phyloP scores from a whole-genome alignment of 1,284 basidiomycete genomes.

The Ceratobasidium sp. region DNA sequence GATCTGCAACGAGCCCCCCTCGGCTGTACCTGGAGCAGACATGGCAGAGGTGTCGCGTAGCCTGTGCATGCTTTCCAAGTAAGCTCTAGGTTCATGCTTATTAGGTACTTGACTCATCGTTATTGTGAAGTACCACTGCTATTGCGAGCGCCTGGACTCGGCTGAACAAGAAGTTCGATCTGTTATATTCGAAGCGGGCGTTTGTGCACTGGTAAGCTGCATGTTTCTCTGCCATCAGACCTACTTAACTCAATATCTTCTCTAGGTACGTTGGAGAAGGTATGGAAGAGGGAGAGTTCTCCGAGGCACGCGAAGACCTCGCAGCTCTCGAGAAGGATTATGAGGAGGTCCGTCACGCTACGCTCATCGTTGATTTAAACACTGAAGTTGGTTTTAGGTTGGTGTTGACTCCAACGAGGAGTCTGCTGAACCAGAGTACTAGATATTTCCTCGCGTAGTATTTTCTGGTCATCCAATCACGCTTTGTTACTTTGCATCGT shows the following conservation, averaged over 20 bases:
- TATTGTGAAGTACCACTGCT: constrained; percentile 80
- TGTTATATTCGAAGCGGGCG: constrained; percentile 86
- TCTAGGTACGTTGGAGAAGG: constrained; percentile 97
- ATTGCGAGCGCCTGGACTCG: constrained; percentile 82
- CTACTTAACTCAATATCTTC: too few relatives aligned
- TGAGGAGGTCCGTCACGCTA: constrained; percentile 69
- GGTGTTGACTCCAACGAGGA: constrained; percentile 50
- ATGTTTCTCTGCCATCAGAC: too few relatives aligned
- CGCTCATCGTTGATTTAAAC: too few relatives aligned
- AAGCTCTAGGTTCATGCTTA: neutral
- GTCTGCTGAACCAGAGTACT: constrained; percentile 50
- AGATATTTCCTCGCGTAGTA: constrained; percentile 8
- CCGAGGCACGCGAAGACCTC: constrained; percentile 95
- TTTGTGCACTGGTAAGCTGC: constrained; percentile 91
- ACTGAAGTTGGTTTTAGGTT: constrained; percentile 45
- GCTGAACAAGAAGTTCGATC: constrained; percentile 76
- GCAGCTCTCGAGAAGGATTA: constrained; percentile 97
- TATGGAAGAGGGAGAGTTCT: constrained; percentile 99
- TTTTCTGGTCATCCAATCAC: neutral
- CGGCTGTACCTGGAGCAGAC: constrained; percentile 88
- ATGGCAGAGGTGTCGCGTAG: constrained; percentile 94
- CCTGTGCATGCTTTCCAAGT: constrained; percentile 96
- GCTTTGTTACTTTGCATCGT: constrained; percentile 3
- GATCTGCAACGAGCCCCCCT: constrained; percentile 96
- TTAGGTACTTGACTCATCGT: neutral